These are phyloP conservation scores for Pelargonium nanum DNA, from an alignment of 345 rosid species.

Conservation along the genomic window DNA sequence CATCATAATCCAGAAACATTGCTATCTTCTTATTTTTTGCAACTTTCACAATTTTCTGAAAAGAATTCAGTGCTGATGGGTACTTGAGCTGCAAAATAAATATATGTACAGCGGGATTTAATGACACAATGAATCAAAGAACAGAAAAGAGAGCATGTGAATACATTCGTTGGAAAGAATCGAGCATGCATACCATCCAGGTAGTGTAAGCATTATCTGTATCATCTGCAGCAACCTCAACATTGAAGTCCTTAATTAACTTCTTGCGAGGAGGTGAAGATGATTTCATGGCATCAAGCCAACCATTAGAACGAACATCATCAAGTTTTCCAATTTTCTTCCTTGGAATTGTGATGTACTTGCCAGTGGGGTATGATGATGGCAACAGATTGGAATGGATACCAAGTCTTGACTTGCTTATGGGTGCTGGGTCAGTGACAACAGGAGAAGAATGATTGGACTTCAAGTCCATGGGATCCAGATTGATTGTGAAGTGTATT, in stretches of 20 bases:
- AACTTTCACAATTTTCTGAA: conserved; percentile 40
- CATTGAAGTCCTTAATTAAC: conserved; percentile 37
- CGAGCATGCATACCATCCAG: conserved; percentile 49
- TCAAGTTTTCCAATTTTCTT: conserved; percentile 62
- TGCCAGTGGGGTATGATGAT: conserved; percentile 39
- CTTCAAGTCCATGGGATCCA: conserved; percentile 45
- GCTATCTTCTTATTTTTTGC: conserved; percentile 72
- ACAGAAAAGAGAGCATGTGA: not conserved
- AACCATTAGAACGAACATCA: conserved; percentile 71
- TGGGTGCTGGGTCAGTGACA: conserved; percentile 42
- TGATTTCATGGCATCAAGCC: conserved; percentile 89
- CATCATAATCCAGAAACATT: conserved; percentile 81
- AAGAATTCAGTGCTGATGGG: conserved; percentile 71
- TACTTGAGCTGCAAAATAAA: conserved; percentile 46
- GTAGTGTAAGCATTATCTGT: conserved; percentile 42
- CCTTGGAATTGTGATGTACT: conserved; percentile 31
- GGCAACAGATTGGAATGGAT: conserved; percentile 36
- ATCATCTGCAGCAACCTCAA: conserved; percentile 48
- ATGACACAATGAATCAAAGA: too few relatives aligned
- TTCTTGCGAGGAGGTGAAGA: conserved; percentile 86
- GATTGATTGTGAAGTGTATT: conserved; percentile 2
- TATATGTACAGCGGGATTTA: not conserved
- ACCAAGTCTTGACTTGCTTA: conserved; percentile 56
- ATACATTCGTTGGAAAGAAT: too few relatives aligned
- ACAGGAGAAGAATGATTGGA: conserved; percentile 53